Evolutionary conservation across 257 asterid genomes (phyloP).

Genomic region (Solanum dulcamara): DNA sequence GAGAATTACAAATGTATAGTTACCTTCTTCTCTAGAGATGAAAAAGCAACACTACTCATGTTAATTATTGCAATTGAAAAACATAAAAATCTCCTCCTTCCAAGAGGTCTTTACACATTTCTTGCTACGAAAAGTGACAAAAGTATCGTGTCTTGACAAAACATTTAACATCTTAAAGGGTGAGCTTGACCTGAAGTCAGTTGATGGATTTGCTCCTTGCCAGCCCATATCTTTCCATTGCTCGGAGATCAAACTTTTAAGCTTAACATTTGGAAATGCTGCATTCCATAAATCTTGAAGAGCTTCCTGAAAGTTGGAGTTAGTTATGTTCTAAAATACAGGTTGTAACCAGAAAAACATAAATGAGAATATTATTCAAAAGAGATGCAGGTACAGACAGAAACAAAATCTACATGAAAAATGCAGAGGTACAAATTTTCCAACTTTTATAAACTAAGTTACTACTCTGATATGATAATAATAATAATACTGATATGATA

Average conservation of each 20-base stretch:
- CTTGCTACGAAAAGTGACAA: neutral
- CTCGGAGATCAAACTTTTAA: slow-evolving; percentile 66
- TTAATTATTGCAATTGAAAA: neutral
- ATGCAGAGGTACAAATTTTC: neutral
- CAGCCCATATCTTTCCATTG: slow-evolving; percentile 99
- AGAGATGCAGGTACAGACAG: neutral
- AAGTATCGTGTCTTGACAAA: neutral
- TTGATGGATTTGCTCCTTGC: slow-evolving; percentile 94
- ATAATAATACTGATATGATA: neutral
- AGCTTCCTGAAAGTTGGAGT: slow-evolving; percentile 49
- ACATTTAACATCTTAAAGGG: neutral
- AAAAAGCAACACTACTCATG: neutral
- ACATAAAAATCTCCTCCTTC: neutral
- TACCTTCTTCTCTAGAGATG: neutral
- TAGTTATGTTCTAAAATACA: slow-evolving; percentile 2
- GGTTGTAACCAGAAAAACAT: neutral
- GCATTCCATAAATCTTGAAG: slow-evolving; percentile 62
- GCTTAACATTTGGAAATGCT: slow-evolving; percentile 65
- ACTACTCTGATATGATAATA: neutral
- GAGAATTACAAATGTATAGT: neutral
- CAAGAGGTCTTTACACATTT: neutral
- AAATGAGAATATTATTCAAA: neutral
- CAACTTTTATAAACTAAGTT: neutral
- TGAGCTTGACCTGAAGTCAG: slow-evolving; percentile 71
- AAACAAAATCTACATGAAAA: neutral